Percentiles rank a stretch among this genome's conserved stretches.
Conservation (phyloP, 164 flowering plant genomes). For the Tetracentron sinense region DNA sequence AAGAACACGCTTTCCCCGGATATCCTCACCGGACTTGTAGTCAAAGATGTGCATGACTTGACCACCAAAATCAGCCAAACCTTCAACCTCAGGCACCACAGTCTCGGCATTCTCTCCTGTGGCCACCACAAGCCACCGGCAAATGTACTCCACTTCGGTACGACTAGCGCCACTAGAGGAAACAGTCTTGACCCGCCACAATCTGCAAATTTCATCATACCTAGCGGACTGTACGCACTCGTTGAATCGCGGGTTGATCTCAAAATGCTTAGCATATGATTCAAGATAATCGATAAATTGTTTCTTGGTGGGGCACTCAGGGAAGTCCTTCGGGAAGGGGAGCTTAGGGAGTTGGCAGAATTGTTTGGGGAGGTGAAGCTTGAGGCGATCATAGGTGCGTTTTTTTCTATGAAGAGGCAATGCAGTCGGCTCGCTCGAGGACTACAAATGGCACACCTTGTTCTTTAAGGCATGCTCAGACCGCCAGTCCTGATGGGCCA, state of each 20-base stretch:
- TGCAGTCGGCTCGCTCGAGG: constrained; percentile 76
- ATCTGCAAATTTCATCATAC: constrained; percentile 56
- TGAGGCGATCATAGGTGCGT: too few relatives aligned
- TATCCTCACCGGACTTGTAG: constrained; percentile 56
- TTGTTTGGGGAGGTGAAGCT: too few relatives aligned
- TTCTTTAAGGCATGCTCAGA: constrained; percentile 57
- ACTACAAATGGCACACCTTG: constrained; percentile 79
- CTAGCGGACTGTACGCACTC: constrained; percentile 67
- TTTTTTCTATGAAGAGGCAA: constrained; percentile 87
- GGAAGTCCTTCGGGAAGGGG: too few relatives aligned
- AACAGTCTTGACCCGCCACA: constrained; percentile 60
- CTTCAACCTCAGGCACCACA: constrained; percentile 59
- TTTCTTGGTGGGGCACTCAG: constrained; percentile 50
- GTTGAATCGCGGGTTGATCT: constrained; percentile 58
- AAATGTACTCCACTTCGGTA: constrained; percentile 54
- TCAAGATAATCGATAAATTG: constrained; percentile 80
- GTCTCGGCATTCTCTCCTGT: constrained; percentile 81
- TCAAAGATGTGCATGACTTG: constrained; percentile 47
- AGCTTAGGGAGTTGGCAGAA: too few relatives aligned
- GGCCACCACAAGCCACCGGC: constrained; percentile 76
- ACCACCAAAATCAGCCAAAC: constrained; percentile 49
- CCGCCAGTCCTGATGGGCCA: constrained; percentile 82
- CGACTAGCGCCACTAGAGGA: constrained; percentile 2
- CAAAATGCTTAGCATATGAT: constrained; percentile 53
- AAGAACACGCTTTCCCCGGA: constrained; percentile 40